Evolutionary conservation across 495 filamentous ascomycete species (phyloP).

Genomic region (Neurospora sp.): DNA sequence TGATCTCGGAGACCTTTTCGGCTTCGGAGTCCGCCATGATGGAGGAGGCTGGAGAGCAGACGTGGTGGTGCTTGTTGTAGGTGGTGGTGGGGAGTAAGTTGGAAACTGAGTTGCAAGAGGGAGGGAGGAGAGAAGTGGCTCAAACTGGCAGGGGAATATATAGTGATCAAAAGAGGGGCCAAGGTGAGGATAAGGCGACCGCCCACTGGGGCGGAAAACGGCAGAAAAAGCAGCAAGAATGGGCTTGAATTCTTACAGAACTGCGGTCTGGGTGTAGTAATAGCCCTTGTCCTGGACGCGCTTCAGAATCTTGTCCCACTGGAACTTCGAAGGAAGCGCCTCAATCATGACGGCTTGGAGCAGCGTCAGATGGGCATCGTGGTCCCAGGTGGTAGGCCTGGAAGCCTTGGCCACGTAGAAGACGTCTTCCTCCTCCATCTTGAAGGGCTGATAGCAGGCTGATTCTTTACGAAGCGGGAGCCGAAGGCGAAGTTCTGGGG

Average conservation of each 20-base stretch:
- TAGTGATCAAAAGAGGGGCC: background rate
- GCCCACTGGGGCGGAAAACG: background rate
- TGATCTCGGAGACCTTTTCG: background rate
- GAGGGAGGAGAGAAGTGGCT: background rate
- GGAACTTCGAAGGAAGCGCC: slow-evolving; percentile 2
- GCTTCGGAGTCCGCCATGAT: slow-evolving; percentile 3
- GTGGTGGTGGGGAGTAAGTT: background rate
- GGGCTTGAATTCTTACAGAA: slow-evolving; percentile 13
- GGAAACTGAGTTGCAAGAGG: background rate
- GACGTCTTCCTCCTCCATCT: background rate
- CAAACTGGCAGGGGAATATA: background rate
- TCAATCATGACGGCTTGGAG: slow-evolving; percentile 20
- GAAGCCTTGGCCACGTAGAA: slow-evolving; percentile 7
- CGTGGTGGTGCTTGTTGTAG: background rate
- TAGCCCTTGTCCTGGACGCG: slow-evolving; percentile 14
- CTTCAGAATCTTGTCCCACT: slow-evolving; percentile 18
- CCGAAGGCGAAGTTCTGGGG: background rate
- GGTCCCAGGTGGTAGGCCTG: slow-evolving; percentile 22
- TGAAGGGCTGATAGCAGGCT: background rate
- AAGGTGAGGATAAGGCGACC: background rate
- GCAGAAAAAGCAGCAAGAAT: background rate
- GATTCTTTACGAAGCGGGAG: background rate
- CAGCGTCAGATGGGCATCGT: slow-evolving; percentile 23
- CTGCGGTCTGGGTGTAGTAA: slow-evolving; percentile 18
- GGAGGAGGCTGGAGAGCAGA: background rate